Evolutionary conservation across 768 basidiomycete species (phyloP).

Genomic region (Amanita fuliginea): DNA sequence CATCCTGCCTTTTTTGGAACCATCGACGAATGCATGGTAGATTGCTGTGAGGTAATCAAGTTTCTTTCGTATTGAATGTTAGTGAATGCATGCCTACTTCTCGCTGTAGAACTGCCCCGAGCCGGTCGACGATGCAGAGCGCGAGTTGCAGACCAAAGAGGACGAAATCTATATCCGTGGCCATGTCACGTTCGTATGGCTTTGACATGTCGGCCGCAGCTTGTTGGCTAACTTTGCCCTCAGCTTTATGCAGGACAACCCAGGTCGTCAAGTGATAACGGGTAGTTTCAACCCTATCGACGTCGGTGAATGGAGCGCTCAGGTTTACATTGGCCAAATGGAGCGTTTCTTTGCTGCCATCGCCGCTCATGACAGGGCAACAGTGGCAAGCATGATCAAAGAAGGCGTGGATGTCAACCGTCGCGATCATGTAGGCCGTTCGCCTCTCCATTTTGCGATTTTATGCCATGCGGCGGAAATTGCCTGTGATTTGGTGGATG

Average conservation of each 20-base stretch:
- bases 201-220: neutral
- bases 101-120: constrained; percentile 36
- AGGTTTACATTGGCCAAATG: constrained; percentile 45
- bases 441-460: constrained; percentile 48
- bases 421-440: constrained; percentile 54
- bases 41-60: constrained; percentile 44
- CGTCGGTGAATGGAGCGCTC: constrained; percentile 52
- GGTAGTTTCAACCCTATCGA: constrained; percentile 62
- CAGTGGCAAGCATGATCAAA: constrained; percentile 27
- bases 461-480: constrained; percentile 33
- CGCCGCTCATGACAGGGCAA: constrained; percentile 27
- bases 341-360: constrained; percentile 51
- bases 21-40: constrained; percentile 27
- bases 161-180: constrained; percentile 44
- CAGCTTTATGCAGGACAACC: constrained; percentile 51
- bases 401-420: constrained; percentile 36
- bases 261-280: constrained; percentile 48
- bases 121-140: constrained; percentile 46
- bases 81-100: neutral
- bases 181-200: constrained; percentile 31
- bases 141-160: constrained; percentile 37
- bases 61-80: neutral
- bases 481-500: constrained; percentile 40
- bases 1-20: constrained; percentile 5
- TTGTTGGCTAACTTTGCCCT: neutral